phyloP scores from a whole-genome alignment of 1,284 basidiomycete species.

The Puccinia triticina region DNA sequence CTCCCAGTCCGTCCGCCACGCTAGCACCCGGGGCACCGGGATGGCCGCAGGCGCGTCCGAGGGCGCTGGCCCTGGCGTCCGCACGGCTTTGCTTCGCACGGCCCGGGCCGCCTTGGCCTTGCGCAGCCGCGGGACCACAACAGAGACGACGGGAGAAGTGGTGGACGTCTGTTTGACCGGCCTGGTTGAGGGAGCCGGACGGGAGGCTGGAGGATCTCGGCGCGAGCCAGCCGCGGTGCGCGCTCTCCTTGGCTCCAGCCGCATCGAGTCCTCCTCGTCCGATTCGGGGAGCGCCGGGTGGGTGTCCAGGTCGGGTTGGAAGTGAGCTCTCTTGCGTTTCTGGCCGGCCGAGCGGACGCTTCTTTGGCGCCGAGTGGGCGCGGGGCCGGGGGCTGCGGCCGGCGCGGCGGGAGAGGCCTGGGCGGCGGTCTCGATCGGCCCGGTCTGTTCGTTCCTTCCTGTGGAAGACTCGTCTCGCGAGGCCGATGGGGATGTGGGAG shows the following conservation, averaged over 20 bases:
- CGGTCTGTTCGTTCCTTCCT: too few species aligned
- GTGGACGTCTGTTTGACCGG: neutral
- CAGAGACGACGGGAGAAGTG: neutral
- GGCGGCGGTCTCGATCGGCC: neutral
- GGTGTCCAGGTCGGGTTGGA: neutral
- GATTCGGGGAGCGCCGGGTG: too few species aligned
- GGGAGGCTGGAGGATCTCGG: too few species aligned
- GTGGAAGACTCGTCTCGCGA: neutral
- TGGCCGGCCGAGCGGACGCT: neutral
- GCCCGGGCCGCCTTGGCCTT: neutral
- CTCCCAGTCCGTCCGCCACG: slow-evolving; percentile 17
- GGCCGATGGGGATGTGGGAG: neutral
- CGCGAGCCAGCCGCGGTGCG: too few species aligned
- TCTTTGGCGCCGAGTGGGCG: neutral
- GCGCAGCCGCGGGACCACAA: neutral
- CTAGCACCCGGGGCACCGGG: slow-evolving; percentile 21
- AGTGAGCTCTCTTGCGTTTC: neutral
- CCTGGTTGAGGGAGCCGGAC: neutral
- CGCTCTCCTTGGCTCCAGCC: neutral
- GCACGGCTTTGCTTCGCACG: neutral
- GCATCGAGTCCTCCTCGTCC: neutral
- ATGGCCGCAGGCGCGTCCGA: neutral
- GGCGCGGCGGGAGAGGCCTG: neutral
- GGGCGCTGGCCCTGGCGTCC: neutral
- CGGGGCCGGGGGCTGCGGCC: neutral